Base-by-base conservation (phyloP, 805 yeast species). In the Sugiyamaella americana region DNA sequence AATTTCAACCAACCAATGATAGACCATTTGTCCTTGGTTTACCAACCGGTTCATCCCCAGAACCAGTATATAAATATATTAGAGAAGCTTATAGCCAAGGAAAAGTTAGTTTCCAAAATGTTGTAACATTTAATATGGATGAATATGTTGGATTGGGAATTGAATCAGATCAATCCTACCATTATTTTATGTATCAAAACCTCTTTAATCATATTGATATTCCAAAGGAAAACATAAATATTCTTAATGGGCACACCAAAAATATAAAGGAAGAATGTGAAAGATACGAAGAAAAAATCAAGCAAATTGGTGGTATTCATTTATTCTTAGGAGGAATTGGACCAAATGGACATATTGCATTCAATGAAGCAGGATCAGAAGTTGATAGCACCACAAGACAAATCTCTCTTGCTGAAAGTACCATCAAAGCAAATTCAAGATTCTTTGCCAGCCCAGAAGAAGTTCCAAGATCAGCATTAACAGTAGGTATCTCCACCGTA, bases 21-120 rank as follows among this genome's bases (percentile, higher is more conserved):
- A 67, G 60, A 37, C 81, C 82, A 16, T 57, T 51, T 13, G 78
- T 78, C 1, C 57, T 78, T 38, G 82, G 82, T 1, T 69, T 78
- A 40, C 82, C 82, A 26, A 78, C 82, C 2, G 82, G 82, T 2
- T 76, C 81, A 3, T 75, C 80, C 3, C 82, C 82, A 11, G 80
- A 75, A 56, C 75, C 73, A 2, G 73, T 78, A 10, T 78, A 78
- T 57, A 64, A 69, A 43, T 59, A 62, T 40, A 63, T 78, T 37
- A 71, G 78, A 21, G 62, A 63, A 40, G 72, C 72, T 8, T 65
- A 76, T 61, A 65, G 68, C 47, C 52, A 54, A 20, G 74, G 74
- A 8, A 58, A 56, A 30, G 66, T 78, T 5, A 65, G 71, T 19
- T 78, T 78, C 62, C 61, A 64, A 47, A 65, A 77, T 57, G 82